Conservation (phyloP, 116 monocot species). For the Posidonia oceanica region DNA sequence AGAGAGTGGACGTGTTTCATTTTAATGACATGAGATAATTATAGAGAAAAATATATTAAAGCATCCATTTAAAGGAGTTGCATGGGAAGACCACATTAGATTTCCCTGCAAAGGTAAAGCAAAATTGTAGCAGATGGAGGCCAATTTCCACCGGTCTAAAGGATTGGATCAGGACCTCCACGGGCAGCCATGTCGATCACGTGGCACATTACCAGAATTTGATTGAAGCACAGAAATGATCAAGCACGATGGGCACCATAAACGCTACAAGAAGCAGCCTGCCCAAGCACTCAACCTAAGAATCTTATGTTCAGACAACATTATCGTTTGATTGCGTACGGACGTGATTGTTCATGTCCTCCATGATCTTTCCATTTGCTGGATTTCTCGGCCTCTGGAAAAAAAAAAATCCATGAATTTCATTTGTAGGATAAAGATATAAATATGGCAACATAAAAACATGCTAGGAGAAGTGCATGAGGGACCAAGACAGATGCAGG, state of each 20-base stretch:
- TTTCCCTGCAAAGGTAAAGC: no score
- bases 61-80: no score
- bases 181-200: neutral
- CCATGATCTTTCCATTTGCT: slow-evolving; percentile 8
- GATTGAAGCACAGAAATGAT: neutral
- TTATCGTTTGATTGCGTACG: slow-evolving; percentile 2
- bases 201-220: no score
- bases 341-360: slow-evolving; percentile 2
- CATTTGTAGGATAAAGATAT: neutral
- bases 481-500: neutral
- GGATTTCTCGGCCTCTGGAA: slow-evolving; percentile 3
- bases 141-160: no score
- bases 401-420: neutral
- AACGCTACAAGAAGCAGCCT: neutral
- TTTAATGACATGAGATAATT: no score
- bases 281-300: neutral
- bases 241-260: no score
- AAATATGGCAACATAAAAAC: no score
- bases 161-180: neutral
- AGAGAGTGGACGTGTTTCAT: no score
- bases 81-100: no score
- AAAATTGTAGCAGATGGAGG: no score
- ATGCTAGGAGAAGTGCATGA: neutral
- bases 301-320: neutral
- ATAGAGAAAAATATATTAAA: no score